A percentile compares a stretch with the other conserved stretches of the same genome.
Conservation (phyloP, 1,139 yeast species). For the Taphrina flavorubra region DNA sequence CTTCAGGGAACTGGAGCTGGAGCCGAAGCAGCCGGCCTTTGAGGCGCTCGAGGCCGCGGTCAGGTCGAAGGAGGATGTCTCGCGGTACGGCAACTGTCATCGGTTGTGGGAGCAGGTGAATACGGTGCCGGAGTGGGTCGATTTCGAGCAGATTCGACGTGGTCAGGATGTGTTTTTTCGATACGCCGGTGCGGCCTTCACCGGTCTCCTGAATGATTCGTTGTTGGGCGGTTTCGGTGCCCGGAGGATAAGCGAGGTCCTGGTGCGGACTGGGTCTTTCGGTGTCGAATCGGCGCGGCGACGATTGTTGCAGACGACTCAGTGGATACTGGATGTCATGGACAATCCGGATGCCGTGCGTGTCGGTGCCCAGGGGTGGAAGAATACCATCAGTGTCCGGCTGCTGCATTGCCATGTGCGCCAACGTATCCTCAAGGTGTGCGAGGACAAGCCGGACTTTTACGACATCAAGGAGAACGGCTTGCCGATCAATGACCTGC, state of each 20-base stretch:
- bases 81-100: constrained; percentile 14
- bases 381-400: constrained; percentile 37
- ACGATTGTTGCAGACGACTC: constrained; percentile 38
- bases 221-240: constrained; percentile 40
- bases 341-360: constrained; percentile 29
- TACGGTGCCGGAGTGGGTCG: constrained; percentile 41
- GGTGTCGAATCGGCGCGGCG: constrained; percentile 38
- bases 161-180: constrained; percentile 41
- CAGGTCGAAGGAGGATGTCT: background rate
- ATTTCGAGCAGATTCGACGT: constrained; percentile 36
- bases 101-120: constrained; percentile 19
- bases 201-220: constrained; percentile 33
- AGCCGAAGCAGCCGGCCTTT: constrained; percentile 27
- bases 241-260: constrained; percentile 34
- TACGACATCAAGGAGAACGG: constrained; percentile 35
- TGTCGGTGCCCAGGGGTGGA: constrained; percentile 37
- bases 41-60: constrained; percentile 28
- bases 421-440: constrained; percentile 16
- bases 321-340: constrained; percentile 38
- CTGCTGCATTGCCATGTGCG: constrained; percentile 38
- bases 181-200: constrained; percentile 37
- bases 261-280: constrained; percentile 39
- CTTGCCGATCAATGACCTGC: constrained; percentile 35
- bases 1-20: constrained; percentile 19
- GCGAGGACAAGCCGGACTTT: constrained; percentile 26